Evolutionary conservation across 306 rosid genomes (phyloP).

Genomic region (Cucumis sativus): Cucumber_9930_V3 NC_026655.2:18461001-18461500

Average conservation of each 20-base stretch:
- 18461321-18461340: constrained; percentile 59
- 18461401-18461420: constrained; percentile 41
- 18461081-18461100: too few relatives aligned
- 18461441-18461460: constrained; percentile 43
- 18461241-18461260: constrained; percentile 76
- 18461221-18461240: too few relatives aligned
- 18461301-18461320: constrained; percentile 58
- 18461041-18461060: constrained; percentile 66
- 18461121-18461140: too few relatives aligned
- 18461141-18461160: too few relatives aligned
- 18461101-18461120: too few relatives aligned
- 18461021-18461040: constrained; percentile 52
- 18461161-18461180: too few relatives aligned
- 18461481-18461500: constrained; percentile 27
- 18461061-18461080: constrained; percentile 31
- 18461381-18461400: constrained; percentile 18
- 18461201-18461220: too few relatives aligned
- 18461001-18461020: constrained; percentile 46
- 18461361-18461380: constrained; percentile 15
- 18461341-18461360: constrained; percentile 47
- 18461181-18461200: too few relatives aligned
- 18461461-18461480: constrained; percentile 50
- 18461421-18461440: constrained; percentile 49
- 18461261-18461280: constrained; percentile 53
- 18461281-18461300: constrained; percentile 47